Evolutionary conservation across 306 rosid species (phyloP).

Genomic region (Pterocarpus santalinus): DNA sequence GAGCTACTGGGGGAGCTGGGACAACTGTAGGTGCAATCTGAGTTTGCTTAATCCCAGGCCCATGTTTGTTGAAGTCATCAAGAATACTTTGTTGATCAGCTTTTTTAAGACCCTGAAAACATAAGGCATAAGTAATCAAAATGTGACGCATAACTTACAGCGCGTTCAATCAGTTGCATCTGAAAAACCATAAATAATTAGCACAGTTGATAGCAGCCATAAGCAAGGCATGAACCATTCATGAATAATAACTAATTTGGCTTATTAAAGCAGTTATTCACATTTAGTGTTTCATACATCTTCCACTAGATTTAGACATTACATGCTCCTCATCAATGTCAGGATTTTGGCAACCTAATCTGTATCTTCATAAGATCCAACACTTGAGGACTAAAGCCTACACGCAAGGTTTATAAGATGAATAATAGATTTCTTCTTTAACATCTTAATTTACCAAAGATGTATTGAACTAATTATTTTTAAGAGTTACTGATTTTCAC

Average conservation of each 20-base stretch:
- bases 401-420: background rate
- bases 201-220: conserved; percentile 16
- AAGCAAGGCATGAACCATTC: background rate
- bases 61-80: conserved; percentile 95
- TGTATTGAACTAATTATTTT: no score
- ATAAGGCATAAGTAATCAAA: conserved; percentile 31
- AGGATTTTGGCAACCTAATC: background rate
- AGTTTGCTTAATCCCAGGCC: conserved; percentile 83
- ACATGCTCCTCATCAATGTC: background rate
- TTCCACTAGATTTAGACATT: background rate
- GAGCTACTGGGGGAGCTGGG: conserved; percentile 61
- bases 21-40: conserved; percentile 61
- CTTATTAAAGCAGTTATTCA: background rate
- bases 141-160: conserved; percentile 18
- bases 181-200: conserved; percentile 18
- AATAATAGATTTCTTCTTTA: background rate
- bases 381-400: background rate
- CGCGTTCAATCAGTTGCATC: conserved; percentile 40
- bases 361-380: conserved; percentile 4
- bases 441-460: background rate
- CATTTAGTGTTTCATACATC: conserved; percentile 3
- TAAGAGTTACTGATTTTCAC: background rate
- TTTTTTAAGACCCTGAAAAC: conserved; percentile 88
- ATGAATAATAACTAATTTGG: background rate
- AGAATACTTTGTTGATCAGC: conserved; percentile 90